Percentiles rank a stretch among this genome's conserved stretches.
phyloP scores from a whole-genome alignment of 495 filamentous ascomycete genomes.

The Talaromyces nanjingensis region DNA sequence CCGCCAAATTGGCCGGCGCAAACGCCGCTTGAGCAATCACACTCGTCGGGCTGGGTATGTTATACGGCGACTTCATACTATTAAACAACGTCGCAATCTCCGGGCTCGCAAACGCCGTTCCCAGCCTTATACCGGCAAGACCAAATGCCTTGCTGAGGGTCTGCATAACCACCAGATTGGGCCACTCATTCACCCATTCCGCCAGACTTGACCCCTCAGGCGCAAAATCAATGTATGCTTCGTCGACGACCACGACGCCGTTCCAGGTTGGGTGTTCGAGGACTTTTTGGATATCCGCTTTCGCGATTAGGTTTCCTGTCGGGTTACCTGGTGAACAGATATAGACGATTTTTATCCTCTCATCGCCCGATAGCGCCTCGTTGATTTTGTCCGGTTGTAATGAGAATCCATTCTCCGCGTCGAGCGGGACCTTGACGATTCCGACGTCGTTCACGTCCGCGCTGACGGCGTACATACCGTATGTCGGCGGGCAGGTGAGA shows the following conservation, averaged over 20 bases:
- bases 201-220: slow-evolving; percentile 72
- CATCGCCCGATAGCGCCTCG: slow-evolving; percentile 51
- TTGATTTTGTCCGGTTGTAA: slow-evolving; percentile 65
- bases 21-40: slow-evolving; percentile 73
- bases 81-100: slow-evolving; percentile 71
- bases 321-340: slow-evolving; percentile 94
- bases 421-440: slow-evolving; percentile 78
- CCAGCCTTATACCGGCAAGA: slow-evolving; percentile 82
- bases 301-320: slow-evolving; percentile 69
- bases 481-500: slow-evolving; percentile 90
- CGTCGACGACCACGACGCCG: slow-evolving; percentile 86
- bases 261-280: slow-evolving; percentile 92
- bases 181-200: slow-evolving; percentile 88
- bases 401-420: slow-evolving; percentile 52
- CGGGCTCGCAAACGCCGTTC: slow-evolving; percentile 61
- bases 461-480: slow-evolving; percentile 95
- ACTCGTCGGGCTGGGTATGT: slow-evolving; percentile 78
- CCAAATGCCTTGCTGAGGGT: slow-evolving; percentile 95
- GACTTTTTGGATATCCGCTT: slow-evolving; percentile 64
- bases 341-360: slow-evolving; percentile 78
- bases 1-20: slow-evolving; percentile 51
- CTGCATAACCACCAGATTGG: slow-evolving; percentile 98
- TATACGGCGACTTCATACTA: slow-evolving; percentile 91
- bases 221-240: slow-evolving; percentile 96
- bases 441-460: slow-evolving; percentile 88